A percentile compares a stretch with the other conserved stretches of the same genome.
Evolutionary conservation across 257 asterid species (phyloP).

Genomic region (Solanum virginianum): DNA sequence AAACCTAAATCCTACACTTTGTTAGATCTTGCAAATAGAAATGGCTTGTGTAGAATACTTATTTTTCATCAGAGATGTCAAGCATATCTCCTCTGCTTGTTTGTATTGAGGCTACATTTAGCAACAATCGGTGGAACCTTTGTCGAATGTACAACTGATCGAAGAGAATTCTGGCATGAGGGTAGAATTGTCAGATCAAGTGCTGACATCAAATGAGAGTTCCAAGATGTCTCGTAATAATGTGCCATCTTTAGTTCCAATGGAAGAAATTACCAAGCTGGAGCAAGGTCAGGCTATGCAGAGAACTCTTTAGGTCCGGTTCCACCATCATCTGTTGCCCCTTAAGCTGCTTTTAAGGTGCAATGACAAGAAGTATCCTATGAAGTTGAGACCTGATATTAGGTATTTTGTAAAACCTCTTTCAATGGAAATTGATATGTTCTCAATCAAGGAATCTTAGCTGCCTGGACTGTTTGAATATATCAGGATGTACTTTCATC

Average conservation of each 20-base stretch:
- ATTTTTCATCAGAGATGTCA: conserved; percentile 67
- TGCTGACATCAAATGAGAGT: conserved; percentile 20
- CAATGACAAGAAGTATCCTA: conserved; percentile 48
- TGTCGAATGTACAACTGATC: conserved; percentile 48
- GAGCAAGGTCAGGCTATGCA: conserved; percentile 49
- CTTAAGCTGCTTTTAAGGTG: conserved; percentile 65
- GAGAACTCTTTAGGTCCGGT: conserved; percentile 60
- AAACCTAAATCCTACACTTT: too few relatives aligned
- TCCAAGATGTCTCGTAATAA: conserved; percentile 28
- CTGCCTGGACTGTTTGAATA: conserved; percentile 91
- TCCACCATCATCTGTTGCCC: conserved; percentile 90
- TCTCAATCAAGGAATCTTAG: conserved; percentile 60
- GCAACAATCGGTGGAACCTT: conserved; percentile 53
- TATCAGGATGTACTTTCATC: too few relatives aligned
- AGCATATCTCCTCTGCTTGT: conserved; percentile 45
- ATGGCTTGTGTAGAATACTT: conserved; percentile 64
- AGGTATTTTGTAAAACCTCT: conserved; percentile 92
- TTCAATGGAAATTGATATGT: conserved; percentile 51
- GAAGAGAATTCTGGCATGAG: conserved; percentile 45
- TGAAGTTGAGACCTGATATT: conserved; percentile 83
- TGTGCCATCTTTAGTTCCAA: conserved; percentile 40
- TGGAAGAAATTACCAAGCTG: conserved; percentile 61
- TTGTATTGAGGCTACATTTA: conserved; percentile 57
- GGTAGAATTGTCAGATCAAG: conserved; percentile 45
- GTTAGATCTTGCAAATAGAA: conserved; percentile 71